Evolutionary conservation across 805 yeast species (phyloP), one percentile per base, ranked within the genome.

Genomic region (Saturnispora sanitii): DNA sequence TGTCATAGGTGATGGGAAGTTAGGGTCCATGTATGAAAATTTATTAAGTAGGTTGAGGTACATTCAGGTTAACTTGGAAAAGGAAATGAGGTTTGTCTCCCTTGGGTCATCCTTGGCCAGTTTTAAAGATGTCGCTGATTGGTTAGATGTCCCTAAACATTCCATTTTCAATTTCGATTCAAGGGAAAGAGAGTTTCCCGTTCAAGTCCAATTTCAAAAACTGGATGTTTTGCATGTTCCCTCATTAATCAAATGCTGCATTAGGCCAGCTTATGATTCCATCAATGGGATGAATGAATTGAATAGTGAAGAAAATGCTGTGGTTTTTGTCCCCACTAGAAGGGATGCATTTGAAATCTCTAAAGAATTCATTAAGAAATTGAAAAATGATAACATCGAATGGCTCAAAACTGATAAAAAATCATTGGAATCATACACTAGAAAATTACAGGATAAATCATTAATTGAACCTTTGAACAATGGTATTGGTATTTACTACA

Each of bases 71-170:
- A 92, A 84, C 48, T 54, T 79, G n/a, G 82, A 78, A 26, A 65
- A 61, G 2, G 55, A 65, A 1, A 48, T 75, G 5, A 62, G 97
- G 47, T 57, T 87, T 20, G 72, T 90, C n/a, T 88, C 76, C 0
- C 61, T 90, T 19, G 68, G 83, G 1, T 67, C 76, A 1, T 75
- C 94, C 2, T 56, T 90, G 30, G 76, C 92, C 0, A 82, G 79
- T 53, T 83, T 82, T 3, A 68, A 75, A 38, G 95, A 85, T 48
- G 60, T 88, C 43, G 90, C 83, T 1, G 84, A 80, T 40, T 92
- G 97, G 96, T 59, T 92, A 22, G 94, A 92, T 2, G 79, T 82
- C 20, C 50, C 69, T 1, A 79, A 76, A 50, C 63, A 59, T 17
- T 67, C 75, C 37, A 67, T 79, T 5, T 85, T 68, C 64, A 87